Percentiles rank a stretch among this genome's conserved stretches.
phyloP scores from a whole-genome alignment of 2,329 filamentous ascomycete genomes.

The Fusarium sterilihyphosum region DNA sequence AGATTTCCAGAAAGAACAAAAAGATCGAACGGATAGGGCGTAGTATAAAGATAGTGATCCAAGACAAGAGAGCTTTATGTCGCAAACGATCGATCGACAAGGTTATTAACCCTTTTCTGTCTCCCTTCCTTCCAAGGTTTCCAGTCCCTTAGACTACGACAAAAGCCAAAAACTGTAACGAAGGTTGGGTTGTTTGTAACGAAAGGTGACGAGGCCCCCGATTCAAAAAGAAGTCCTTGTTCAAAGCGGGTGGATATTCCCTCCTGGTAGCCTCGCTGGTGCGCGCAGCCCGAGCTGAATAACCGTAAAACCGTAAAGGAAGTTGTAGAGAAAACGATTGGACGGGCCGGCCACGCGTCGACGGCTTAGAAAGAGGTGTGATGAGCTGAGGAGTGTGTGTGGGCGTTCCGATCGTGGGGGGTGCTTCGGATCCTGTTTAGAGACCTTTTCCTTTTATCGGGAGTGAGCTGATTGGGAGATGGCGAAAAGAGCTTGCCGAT shows the following conservation, averaged over 20 bases:
- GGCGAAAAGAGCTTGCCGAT: constrained; percentile 7
- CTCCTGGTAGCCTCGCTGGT: constrained; percentile 17
- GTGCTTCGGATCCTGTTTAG: background rate
- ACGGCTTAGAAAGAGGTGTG: background rate
- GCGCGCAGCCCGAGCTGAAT: constrained; percentile 12
- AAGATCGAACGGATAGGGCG: constrained; percentile 7
- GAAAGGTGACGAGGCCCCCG: background rate
- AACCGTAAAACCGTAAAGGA: constrained; percentile 19
- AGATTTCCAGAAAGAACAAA: background rate
- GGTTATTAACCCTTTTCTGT: constrained; percentile 13
- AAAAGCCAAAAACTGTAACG: constrained; percentile 24
- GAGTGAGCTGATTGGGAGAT: background rate
- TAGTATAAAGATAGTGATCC: constrained; percentile 8
- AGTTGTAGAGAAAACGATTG: constrained; percentile 7
- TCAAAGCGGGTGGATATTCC: background rate
- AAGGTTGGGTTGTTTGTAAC: constrained; percentile 18
- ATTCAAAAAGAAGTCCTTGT: constrained; percentile 16
- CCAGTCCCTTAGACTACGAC: background rate
- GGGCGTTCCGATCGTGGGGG: constrained; percentile 26
- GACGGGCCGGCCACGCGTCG: constrained; percentile 25
- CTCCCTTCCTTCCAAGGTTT: background rate
- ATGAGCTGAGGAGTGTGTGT: background rate
- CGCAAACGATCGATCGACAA: constrained; percentile 9
- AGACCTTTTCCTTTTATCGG: background rate
- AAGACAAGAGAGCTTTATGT: constrained; percentile 17